Base-by-base conservation (phyloP, 176 grass and related monocot genomes). In the Elaeis guineensis region DNA sequence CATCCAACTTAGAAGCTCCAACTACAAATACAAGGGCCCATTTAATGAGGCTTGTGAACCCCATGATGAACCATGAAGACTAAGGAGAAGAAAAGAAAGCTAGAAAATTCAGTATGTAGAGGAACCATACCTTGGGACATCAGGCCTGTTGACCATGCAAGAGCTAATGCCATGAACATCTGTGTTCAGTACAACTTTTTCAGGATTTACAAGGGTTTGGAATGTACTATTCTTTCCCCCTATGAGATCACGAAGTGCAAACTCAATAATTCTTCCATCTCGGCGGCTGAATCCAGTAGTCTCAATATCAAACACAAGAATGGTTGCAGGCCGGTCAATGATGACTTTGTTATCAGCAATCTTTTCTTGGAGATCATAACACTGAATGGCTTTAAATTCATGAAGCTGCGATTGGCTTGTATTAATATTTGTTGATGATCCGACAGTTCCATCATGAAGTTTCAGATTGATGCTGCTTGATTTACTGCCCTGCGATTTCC, bases 291-390 rank as follows among this genome's bases (percentile, higher is more conserved):
- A 82, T 2, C 87, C 87, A 56, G 84, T 86, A 54, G 93, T 92
- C 62, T 90, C 93, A 74, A 89, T 82, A 78, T 97, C 81, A 69
- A 97, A 79, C 58, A 97, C 93, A 51, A 97, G 67, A 70, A 97
- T 85, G 56, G 84, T 89, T 70, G 78, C 87, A 74, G 84, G 75
- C 51, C 78, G 57, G 25, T 88, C 57, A 1, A 78, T 83, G 25
- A 18, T 83, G 51, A 18, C 16, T 76, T 75, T 85, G 49, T 53
- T 59, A 20, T 65, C 67, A 73, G 75, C 76, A 79, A 62, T 49
- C 21, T 74, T 70, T 68, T 84, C 63, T 70, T 69, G 50, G 49
- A 56, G 49, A 63, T 85, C 21, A 26, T 80, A 88, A 73, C 71
- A 86, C 30, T 85, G 80, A 57, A 97, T 65, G 55, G 87, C 69